Evolutionary conservation across 306 rosid genomes (phyloP).

Genomic region (Hippophae gyantsensis): DNA sequence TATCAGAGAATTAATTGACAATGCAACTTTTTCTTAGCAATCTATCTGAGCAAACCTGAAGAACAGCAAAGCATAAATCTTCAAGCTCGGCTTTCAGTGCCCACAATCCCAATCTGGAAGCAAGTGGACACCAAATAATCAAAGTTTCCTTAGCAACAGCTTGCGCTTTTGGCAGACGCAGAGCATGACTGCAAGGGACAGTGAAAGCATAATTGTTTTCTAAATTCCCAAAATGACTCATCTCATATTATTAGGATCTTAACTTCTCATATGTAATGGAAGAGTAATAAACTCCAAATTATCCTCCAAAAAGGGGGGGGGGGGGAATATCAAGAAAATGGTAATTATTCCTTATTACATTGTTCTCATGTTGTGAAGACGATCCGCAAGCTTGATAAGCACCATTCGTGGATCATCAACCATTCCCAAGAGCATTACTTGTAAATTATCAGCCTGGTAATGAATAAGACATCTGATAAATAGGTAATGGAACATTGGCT

Average conservation of each 20-base stretch:
- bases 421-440: slow-evolving; percentile 98
- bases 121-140: slow-evolving; percentile 93
- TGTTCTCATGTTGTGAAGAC: slow-evolving; percentile 99
- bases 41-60: slow-evolving; percentile 45
- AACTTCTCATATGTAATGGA: neutral
- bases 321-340: neutral
- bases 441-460: slow-evolving; percentile 75
- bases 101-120: slow-evolving; percentile 95
- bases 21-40: neutral
- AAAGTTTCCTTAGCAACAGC: slow-evolving; percentile 95
- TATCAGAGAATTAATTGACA: neutral
- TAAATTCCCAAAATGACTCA: too few species aligned
- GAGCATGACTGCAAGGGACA: slow-evolving; percentile 53
- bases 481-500: slow-evolving; percentile 19
- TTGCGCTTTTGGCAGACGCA: slow-evolving; percentile 77
- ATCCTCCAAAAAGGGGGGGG: neutral
- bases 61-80: slow-evolving; percentile 92
- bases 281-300: neutral
- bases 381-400: slow-evolving; percentile 98
- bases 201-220: too few species aligned
- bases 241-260: too few species aligned
- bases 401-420: slow-evolving; percentile 98
- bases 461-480: slow-evolving; percentile 28
- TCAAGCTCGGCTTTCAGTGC: slow-evolving; percentile 90
- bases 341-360: slow-evolving; percentile 50